Evolutionary conservation across 495 filamentous ascomycete species (phyloP).

Genomic region (Aspergillus avenaceus): DNA sequence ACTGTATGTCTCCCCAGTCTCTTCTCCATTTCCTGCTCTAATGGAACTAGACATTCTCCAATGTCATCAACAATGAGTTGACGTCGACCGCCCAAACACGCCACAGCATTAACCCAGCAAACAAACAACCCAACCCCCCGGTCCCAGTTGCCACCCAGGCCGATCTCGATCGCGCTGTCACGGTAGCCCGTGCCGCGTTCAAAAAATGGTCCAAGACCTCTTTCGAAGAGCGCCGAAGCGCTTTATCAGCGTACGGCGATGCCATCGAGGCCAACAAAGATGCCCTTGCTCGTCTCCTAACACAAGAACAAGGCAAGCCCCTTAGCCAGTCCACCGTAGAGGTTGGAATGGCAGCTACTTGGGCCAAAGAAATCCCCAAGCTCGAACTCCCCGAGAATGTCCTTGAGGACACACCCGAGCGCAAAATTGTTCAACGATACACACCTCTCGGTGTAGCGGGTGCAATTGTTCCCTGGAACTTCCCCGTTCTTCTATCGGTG

Average conservation of each 20-base stretch:
- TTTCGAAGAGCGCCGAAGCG: slow-evolving; percentile 49
- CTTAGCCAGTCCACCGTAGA: slow-evolving; percentile 23
- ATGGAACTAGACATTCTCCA: slow-evolving; percentile 21
- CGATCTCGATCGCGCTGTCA: slow-evolving; percentile 53
- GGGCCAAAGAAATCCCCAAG: slow-evolving; percentile 16
- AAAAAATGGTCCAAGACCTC: slow-evolving; percentile 45
- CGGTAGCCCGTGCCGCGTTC: slow-evolving; percentile 45
- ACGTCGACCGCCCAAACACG: slow-evolving; percentile 23
- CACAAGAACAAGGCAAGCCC: slow-evolving; percentile 57
- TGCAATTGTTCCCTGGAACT: slow-evolving; percentile 41
- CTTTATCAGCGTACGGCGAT: slow-evolving; percentile 50
- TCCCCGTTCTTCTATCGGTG: slow-evolving; percentile 52
- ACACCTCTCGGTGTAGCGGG: slow-evolving; percentile 42
- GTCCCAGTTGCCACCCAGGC: slow-evolving; percentile 47
- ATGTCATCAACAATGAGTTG: slow-evolving; percentile 36
- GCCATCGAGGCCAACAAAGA: slow-evolving; percentile 38
- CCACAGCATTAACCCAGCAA: slow-evolving; percentile 20
- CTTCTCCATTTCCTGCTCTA: no score
- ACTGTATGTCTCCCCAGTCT: no score
- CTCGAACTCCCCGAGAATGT: slow-evolving; percentile 23
- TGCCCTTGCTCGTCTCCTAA: slow-evolving; percentile 46
- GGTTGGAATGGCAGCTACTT: slow-evolving; percentile 19
- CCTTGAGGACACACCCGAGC: slow-evolving; percentile 47
- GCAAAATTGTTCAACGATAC: slow-evolving; percentile 46
- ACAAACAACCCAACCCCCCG: slow-evolving; percentile 1